A percentile compares a stretch with the other conserved stretches of the same genome.
Evolutionary conservation across 441 rosid genomes (phyloP).

Genomic region (Capsella rubella): DNA sequence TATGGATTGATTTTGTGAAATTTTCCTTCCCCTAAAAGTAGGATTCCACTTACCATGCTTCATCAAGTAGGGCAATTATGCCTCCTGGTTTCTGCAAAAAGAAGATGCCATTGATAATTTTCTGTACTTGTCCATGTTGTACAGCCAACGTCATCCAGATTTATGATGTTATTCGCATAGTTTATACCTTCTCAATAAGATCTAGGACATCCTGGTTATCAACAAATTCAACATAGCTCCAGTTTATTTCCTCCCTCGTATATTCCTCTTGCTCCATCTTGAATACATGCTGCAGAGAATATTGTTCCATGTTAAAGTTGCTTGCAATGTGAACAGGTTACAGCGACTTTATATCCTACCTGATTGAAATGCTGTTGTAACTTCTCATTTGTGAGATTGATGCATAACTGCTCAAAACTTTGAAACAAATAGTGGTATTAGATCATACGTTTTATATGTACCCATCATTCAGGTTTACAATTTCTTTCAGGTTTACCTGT

Average conservation of each 20-base stretch:
- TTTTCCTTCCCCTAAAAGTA: slow-evolving; percentile 3
- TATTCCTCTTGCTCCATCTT: slow-evolving; percentile 71
- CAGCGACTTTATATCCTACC: slow-evolving; percentile 39
- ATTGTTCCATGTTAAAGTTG: slow-evolving; percentile 18
- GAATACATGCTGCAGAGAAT: slow-evolving; percentile 58
- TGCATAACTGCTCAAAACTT: slow-evolving; percentile 67
- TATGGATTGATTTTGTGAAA: slow-evolving; percentile 14
- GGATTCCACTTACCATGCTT: slow-evolving; percentile 65
- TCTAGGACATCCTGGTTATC: slow-evolving; percentile 82
- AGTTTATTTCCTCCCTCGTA: slow-evolving; percentile 65
- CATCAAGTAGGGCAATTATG: slow-evolving; percentile 77
- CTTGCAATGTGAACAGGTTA: slow-evolving; percentile 17
- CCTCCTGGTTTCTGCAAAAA: slow-evolving; percentile 78
- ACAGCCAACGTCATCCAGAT: slow-evolving; percentile 16
- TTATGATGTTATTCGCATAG: slow-evolving; percentile 17
- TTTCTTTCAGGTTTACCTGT: slow-evolving; percentile 47
- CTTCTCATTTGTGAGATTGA: slow-evolving; percentile 64
- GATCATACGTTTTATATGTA: slow-evolving; percentile 24
- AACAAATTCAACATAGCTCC: slow-evolving; percentile 79
- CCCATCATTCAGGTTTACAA: slow-evolving; percentile 11
- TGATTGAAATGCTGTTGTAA: slow-evolving; percentile 66
- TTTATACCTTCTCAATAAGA: slow-evolving; percentile 63
- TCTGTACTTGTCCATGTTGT: slow-evolving; percentile 12
- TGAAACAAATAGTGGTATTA: slow-evolving; percentile 22
- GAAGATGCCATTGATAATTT: slow-evolving; percentile 14